Conservation (phyloP, 2,329 filamentous ascomycete species). For the Fonsecaea monophora region DNA sequence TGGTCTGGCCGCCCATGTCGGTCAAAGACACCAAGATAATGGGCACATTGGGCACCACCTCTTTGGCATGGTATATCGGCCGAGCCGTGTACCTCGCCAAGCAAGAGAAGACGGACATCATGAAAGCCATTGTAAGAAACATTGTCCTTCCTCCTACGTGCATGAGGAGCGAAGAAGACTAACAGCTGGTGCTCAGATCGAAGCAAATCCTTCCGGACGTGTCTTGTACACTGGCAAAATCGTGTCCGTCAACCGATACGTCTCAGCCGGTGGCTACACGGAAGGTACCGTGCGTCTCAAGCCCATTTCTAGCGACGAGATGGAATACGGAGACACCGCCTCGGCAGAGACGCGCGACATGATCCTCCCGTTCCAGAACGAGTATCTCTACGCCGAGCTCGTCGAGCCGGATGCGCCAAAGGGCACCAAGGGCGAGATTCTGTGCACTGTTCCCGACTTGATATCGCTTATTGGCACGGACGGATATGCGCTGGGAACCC, state of each 20-base stretch:
- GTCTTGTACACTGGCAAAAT: slow-evolving; percentile 57
- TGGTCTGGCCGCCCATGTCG: slow-evolving; percentile 50
- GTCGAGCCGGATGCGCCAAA: slow-evolving; percentile 21
- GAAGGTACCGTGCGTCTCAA: slow-evolving; percentile 45
- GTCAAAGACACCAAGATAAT: slow-evolving; percentile 46
- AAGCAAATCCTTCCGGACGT: slow-evolving; percentile 42
- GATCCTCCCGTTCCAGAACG: slow-evolving; percentile 41
- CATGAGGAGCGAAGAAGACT: background rate
- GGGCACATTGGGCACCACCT: slow-evolving; percentile 48
- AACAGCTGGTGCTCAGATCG: slow-evolving; percentile 30
- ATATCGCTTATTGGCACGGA: slow-evolving; percentile 36
- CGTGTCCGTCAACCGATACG: slow-evolving; percentile 50
- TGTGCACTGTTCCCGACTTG: slow-evolving; percentile 45
- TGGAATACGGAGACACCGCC: slow-evolving; percentile 30
- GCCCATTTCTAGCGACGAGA: slow-evolving; percentile 41
- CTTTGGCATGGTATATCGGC: slow-evolving; percentile 44
- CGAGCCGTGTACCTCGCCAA: slow-evolving; percentile 41
- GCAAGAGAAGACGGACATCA: slow-evolving; percentile 44
- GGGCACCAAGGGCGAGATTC: slow-evolving; percentile 31
- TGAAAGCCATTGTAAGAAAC: slow-evolving; percentile 50
- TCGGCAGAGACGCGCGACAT: slow-evolving; percentile 23
- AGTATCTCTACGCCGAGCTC: slow-evolving; percentile 42
- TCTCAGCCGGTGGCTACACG: slow-evolving; percentile 49
- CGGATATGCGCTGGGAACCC: slow-evolving; percentile 33
- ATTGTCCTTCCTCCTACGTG: slow-evolving; percentile 34